Evolutionary conservation across 768 basidiomycete genomes (phyloP).

Genomic region (Mycena leptocephala): DNA sequence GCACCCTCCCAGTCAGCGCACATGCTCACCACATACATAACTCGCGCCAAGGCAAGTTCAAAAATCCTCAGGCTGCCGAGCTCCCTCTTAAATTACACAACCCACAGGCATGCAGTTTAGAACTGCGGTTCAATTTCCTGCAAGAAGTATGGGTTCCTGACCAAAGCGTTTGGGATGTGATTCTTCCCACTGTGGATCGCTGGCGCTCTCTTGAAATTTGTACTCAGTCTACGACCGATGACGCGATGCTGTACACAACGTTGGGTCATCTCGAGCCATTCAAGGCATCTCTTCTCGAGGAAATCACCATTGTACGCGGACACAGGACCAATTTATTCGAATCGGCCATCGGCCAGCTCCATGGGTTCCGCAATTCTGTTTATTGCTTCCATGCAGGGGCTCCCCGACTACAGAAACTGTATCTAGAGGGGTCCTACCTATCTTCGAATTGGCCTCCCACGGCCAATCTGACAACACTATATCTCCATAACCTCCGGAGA

Average conservation of each 20-base stretch:
- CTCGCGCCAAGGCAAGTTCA: conserved; percentile 25
- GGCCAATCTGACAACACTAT: conserved; percentile 1
- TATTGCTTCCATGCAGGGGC: conserved; percentile 24
- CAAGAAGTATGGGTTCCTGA: conserved; percentile 24
- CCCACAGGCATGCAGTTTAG: conserved; percentile 3
- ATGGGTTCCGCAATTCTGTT: conserved; percentile 3
- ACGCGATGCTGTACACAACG: conserved; percentile 15
- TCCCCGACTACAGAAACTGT: background rate
- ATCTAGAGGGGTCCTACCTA: conserved; percentile 16
- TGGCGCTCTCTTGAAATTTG: conserved; percentile 24
- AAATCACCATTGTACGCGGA: background rate
- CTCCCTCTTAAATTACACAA: background rate
- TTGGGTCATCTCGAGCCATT: conserved; percentile 27
- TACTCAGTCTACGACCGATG: background rate
- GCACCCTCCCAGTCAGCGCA: conserved; percentile 8
- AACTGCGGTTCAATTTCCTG: conserved; percentile 22
- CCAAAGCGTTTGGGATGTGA: conserved; percentile 22
- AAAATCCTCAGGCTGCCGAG: no score
- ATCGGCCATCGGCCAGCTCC: background rate
- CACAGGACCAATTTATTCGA: background rate
- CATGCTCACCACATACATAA: conserved; percentile 1
- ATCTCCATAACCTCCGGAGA: conserved; percentile 21
- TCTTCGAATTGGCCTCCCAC: conserved; percentile 20
- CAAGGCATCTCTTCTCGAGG: conserved; percentile 14
- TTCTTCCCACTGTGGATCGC: conserved; percentile 22